Percentiles rank a stretch among this genome's conserved stretches.
Conservation (phyloP, 495 filamentous ascomycete species). For the Penicillium canariense region DNA sequence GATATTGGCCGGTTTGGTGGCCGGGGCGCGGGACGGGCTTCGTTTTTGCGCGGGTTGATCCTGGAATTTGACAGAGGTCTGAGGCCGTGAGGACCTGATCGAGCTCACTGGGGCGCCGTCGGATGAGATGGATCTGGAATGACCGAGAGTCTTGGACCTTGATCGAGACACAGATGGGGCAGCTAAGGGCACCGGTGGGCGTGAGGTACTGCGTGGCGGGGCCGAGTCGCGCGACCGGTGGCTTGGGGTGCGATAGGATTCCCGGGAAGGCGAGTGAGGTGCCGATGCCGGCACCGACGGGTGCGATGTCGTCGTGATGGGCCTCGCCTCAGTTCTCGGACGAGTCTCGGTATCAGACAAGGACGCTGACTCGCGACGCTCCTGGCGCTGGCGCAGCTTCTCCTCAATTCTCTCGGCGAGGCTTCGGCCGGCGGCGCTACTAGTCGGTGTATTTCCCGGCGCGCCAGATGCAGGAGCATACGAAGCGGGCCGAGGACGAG, state of each 20-base stretch:
- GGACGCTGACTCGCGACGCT: slow-evolving; percentile 22
- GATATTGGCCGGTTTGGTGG: slow-evolving; percentile 15
- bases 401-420: slow-evolving; percentile 40
- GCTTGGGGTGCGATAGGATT: slow-evolving; percentile 2
- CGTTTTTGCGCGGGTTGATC: slow-evolving; percentile 2
- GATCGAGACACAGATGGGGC: slow-evolving; percentile 12
- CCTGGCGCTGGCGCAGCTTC: slow-evolving; percentile 32
- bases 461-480: neutral
- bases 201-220: slow-evolving; percentile 7
- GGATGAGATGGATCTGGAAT: slow-evolving; percentile 9
- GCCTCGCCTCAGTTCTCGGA: neutral
- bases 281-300: neutral
- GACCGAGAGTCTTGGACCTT: slow-evolving; percentile 11
- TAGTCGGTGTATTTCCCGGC: neutral
- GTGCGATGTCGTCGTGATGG: neutral
- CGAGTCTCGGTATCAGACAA: slow-evolving; percentile 20
- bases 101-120: slow-evolving; percentile 8
- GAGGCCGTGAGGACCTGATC: slow-evolving; percentile 8
- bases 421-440: slow-evolving; percentile 16
- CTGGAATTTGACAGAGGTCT: slow-evolving; percentile 15
- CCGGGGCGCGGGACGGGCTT: slow-evolving; percentile 5
- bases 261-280: slow-evolving; percentile 6
- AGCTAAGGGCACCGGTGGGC: slow-evolving; percentile 1
- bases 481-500: slow-evolving; percentile 9
- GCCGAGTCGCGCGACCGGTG: slow-evolving; percentile 1